These are phyloP conservation scores for Prunus davidiana DNA, from an alignment of 306 rosid genomes.

Conservation along the genomic window DNA sequence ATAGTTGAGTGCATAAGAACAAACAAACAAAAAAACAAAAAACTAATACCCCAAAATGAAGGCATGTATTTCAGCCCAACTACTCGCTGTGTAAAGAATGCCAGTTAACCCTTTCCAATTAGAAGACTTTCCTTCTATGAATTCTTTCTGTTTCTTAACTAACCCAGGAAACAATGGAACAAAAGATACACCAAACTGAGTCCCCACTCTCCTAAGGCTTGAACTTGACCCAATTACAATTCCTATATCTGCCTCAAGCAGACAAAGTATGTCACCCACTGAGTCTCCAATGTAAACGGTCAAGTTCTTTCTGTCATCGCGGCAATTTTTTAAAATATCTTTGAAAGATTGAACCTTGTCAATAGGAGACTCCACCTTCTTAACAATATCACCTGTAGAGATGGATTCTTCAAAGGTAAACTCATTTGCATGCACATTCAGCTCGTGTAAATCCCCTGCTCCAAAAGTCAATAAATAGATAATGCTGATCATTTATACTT, in stretches of 20 bases:
- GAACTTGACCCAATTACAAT: conserved; percentile 87
- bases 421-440: conserved; percentile 80
- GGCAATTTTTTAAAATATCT: conserved; percentile 35
- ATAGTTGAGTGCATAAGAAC: conserved; percentile 38
- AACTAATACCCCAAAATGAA: conserved; percentile 84
- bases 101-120: conserved; percentile 82
- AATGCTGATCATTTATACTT: conserved; percentile 11
- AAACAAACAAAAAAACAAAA: conserved; percentile 16
- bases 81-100: conserved; percentile 74
- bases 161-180: conserved; percentile 74
- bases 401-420: conserved; percentile 62
- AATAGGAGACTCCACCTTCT: conserved; percentile 84
- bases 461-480: conserved; percentile 16
- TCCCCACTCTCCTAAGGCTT: conserved; percentile 78
- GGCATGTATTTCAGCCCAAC: conserved; percentile 99
- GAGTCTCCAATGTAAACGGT: conserved; percentile 89
- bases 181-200: conserved; percentile 71
- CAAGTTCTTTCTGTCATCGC: conserved; percentile 50
- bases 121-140: conserved; percentile 44
- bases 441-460: conserved; percentile 69
- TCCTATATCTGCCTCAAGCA: conserved; percentile 95
- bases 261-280: conserved; percentile 89
- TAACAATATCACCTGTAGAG: conserved; percentile 82
- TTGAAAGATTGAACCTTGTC: conserved; percentile 79
- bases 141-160: conserved; percentile 71